Evolutionary conservation across 2,329 filamentous ascomycete species (phyloP).

Genomic region (Drechslerella dactyloides): DNA sequence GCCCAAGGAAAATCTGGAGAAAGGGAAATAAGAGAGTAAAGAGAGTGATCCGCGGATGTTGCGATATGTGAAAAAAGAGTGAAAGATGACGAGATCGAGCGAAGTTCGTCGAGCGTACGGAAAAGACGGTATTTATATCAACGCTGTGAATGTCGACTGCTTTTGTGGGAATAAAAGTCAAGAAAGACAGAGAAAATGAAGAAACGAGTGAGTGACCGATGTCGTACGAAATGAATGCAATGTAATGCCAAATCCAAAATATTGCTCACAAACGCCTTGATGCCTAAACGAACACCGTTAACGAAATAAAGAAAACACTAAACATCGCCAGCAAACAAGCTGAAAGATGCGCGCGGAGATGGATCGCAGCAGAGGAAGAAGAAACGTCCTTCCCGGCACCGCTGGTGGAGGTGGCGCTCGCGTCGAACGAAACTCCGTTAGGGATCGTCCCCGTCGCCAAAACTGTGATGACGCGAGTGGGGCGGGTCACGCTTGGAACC

Average conservation of each 20-base stretch:
- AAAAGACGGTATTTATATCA: neutral
- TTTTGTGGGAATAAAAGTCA: constrained; percentile 13
- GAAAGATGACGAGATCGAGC: neutral
- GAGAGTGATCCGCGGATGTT: neutral
- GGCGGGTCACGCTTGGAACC: constrained; percentile 65
- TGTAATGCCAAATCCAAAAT: constrained; percentile 16
- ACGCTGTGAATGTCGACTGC: constrained; percentile 2
- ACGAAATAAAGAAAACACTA: constrained; percentile 28
- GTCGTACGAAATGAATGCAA: constrained; percentile 16
- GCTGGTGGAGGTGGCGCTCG: constrained; percentile 16
- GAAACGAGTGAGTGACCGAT: constrained; percentile 2
- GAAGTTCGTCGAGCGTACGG: neutral
- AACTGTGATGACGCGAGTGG: constrained; percentile 61
- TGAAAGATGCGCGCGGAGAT: neutral
- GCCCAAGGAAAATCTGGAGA: neutral
- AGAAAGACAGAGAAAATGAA: neutral
- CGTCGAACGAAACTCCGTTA: constrained; percentile 5
- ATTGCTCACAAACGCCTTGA: constrained; percentile 36
- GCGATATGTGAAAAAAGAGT: neutral
- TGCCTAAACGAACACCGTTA: constrained; percentile 39
- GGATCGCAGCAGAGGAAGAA: constrained; percentile 15
- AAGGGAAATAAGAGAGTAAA: neutral
- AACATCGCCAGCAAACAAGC: constrained; percentile 19
- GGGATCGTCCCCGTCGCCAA: constrained; percentile 44
- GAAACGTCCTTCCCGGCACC: constrained; percentile 26